These are phyloP conservation scores for Hysterium pulicare DNA, from an alignment of 2,329 filamentous ascomycete species.

Conservation along the genomic window DNA sequence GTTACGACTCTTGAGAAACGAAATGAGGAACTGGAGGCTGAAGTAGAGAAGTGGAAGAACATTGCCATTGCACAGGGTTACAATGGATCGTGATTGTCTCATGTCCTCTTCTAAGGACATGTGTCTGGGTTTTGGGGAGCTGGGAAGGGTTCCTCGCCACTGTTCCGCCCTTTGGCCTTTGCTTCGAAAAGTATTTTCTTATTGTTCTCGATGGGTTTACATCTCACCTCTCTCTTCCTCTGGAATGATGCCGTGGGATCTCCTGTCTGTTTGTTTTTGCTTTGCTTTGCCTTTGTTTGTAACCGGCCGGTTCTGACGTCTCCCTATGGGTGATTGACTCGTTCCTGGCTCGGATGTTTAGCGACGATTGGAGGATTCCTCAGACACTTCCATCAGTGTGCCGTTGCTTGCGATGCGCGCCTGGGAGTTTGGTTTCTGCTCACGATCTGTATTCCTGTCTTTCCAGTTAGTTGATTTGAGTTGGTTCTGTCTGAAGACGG, in stretches of 20 bases:
- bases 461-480: no score
- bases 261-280: neutral
- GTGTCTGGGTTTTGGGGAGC: constrained; percentile 29
- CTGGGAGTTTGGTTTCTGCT: no score
- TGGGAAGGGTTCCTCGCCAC: constrained; percentile 26
- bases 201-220: neutral
- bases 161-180: constrained; percentile 1
- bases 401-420: neutral
- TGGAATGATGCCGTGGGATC: constrained; percentile 2
- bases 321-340: constrained; percentile 49
- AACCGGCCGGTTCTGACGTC: constrained; percentile 50
- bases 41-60: constrained; percentile 42
- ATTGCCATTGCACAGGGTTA: constrained; percentile 38
- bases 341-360: constrained; percentile 21
- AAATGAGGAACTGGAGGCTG: constrained; percentile 65
- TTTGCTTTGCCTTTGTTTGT: constrained; percentile 12
- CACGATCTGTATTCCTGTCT: no score
- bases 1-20: constrained; percentile 70
- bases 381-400: neutral
- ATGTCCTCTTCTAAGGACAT: constrained; percentile 19
- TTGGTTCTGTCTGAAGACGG: no score
- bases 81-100: constrained; percentile 31
- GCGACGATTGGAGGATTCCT: neutral
- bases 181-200: neutral
- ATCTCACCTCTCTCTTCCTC: constrained; percentile 3